phyloP scores from a whole-genome alignment of 495 filamentous ascomycete species.

The Oidiodendron maius region DNA sequence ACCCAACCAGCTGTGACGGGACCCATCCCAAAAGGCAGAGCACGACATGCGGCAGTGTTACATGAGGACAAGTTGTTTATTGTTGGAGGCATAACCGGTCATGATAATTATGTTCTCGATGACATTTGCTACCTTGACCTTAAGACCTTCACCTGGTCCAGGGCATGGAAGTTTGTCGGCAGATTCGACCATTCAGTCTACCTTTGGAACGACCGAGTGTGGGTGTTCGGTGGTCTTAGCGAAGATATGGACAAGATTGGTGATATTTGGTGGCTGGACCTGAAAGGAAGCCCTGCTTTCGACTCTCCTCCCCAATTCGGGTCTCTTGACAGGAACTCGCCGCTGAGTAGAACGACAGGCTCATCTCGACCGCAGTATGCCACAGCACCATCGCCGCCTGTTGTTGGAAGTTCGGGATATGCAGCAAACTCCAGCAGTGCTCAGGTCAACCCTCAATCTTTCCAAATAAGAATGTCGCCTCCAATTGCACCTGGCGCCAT shows the following conservation, averaged over 20 bases:
- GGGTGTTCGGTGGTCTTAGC: slow-evolving; percentile 94
- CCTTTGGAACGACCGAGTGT: slow-evolving; percentile 84
- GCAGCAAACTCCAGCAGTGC: slow-evolving; percentile 85
- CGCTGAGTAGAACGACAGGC: slow-evolving; percentile 26
- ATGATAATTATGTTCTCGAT: slow-evolving; percentile 82
- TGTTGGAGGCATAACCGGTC: slow-evolving; percentile 81
- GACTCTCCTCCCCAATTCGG: slow-evolving; percentile 68
- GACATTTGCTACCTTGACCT: slow-evolving; percentile 95
- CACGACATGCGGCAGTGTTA: slow-evolving; percentile 87
- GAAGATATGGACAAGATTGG: slow-evolving; percentile 94
- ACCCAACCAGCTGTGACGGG: slow-evolving; percentile 83
- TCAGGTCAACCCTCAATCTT: slow-evolving; percentile 67
- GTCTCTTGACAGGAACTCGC: slow-evolving; percentile 42
- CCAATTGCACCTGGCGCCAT: slow-evolving; percentile 74
- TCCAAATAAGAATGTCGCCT: slow-evolving; percentile 63
- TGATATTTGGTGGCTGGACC: slow-evolving; percentile 94
- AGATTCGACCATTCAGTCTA: slow-evolving; percentile 92
- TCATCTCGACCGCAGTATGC: slow-evolving; percentile 28
- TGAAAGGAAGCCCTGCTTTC: slow-evolving; percentile 82
- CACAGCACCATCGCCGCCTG: slow-evolving; percentile 27
- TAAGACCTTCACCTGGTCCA: slow-evolving; percentile 97
- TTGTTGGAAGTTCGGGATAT: slow-evolving; percentile 64
- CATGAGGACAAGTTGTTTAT: slow-evolving; percentile 97
- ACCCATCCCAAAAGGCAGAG: slow-evolving; percentile 77
- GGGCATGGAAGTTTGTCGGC: slow-evolving; percentile 88